A percentile compares a stretch with the other conserved stretches of the same genome.
phyloP scores from a whole-genome alignment of 805 yeast species.

The Candida xiaguanensis region DNA sequence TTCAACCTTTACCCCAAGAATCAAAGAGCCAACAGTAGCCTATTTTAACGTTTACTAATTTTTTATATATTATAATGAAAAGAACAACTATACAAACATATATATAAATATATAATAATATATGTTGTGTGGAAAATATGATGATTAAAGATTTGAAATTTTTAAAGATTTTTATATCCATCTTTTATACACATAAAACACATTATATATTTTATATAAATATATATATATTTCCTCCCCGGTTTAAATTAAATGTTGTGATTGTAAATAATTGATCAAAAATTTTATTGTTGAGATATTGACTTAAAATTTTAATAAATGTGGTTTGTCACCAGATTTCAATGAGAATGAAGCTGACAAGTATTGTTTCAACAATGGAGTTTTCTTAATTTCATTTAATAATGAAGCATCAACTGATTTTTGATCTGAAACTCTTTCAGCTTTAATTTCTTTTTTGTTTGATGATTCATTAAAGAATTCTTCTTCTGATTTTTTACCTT shows the following conservation, averaged over 20 bases:
- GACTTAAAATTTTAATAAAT: constrained; percentile 89
- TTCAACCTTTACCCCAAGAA: not conserved
- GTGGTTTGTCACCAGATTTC: constrained; percentile 98
- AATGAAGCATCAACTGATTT: constrained; percentile 90
- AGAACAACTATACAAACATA: not conserved
- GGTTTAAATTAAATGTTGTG: not conserved
- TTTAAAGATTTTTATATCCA: not conserved
- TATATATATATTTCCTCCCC: not conserved
- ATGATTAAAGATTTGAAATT: too few relatives aligned
- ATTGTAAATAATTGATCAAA: not conserved
- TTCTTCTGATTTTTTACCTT: constrained; percentile 83
- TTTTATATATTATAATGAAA: not conserved
- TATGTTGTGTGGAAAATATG: too few relatives aligned
- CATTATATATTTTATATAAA: not conserved
- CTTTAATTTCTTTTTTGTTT: constrained; percentile 82
- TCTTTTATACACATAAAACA: constrained; percentile 1
- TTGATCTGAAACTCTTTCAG: constrained; percentile 96
- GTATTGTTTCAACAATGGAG: constrained; percentile 96
- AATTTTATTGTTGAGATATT: not conserved
- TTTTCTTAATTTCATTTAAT: constrained; percentile 92
- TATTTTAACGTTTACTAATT: not conserved
- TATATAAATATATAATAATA: too few relatives aligned
- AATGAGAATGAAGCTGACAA: constrained; percentile 92
- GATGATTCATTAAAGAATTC: constrained; percentile 78
- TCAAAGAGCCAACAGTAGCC: not conserved